Base-by-base conservation (phyloP, 73 alveolate species). In the Uronychia setigera region DNA sequence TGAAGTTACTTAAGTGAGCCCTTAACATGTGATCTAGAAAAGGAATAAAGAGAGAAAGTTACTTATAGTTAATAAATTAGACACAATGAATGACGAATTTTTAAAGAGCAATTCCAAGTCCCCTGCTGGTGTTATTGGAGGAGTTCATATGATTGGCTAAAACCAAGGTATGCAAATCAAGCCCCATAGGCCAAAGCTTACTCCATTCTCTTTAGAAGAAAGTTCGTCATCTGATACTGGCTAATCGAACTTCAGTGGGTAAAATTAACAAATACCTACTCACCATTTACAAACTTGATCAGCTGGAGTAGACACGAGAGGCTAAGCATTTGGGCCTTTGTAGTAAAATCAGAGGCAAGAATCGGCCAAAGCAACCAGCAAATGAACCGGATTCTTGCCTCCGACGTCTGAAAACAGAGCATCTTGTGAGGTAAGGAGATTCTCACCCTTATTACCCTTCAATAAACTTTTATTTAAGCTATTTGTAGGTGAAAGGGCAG, bases 1-100 rank as follows among this genome's bases (percentile, higher is more conserved):
- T 81, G 31, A 60, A 81, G 60, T 33, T 81, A 29, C 33, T 81
- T n/a, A n/a, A n/a, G n/a, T n/a, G n/a, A n/a, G n/a, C n/a, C n/a
- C n/a, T n/a, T n/a, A n/a, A n/a, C n/a, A n/a, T n/a, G n/a, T n/a
- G n/a, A n/a, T n/a, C n/a, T n/a, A n/a, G n/a, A n/a, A n/a, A n/a
- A n/a, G n/a, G n/a, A n/a, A n/a, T n/a, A n/a, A n/a, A n/a, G n/a
- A n/a, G n/a, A n/a, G n/a, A n/a, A n/a, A n/a, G n/a, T n/a, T n/a
- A n/a, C n/a, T n/a, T n/a, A n/a, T n/a, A n/a, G n/a, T n/a, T n/a
- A n/a, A n/a, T n/a, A n/a, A n/a, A n/a, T n/a, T n/a, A n/a, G n/a
- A n/a, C n/a, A 46, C 5, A 19, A 46, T 46, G 67, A 46, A 19
- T 46, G 67, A 46, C 67, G 5, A 46, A 46, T 5, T 46, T 46